Evolutionary conservation across 2,329 filamentous ascomycete species (phyloP).

Genomic region (Bipolaris bicolor): DNA sequence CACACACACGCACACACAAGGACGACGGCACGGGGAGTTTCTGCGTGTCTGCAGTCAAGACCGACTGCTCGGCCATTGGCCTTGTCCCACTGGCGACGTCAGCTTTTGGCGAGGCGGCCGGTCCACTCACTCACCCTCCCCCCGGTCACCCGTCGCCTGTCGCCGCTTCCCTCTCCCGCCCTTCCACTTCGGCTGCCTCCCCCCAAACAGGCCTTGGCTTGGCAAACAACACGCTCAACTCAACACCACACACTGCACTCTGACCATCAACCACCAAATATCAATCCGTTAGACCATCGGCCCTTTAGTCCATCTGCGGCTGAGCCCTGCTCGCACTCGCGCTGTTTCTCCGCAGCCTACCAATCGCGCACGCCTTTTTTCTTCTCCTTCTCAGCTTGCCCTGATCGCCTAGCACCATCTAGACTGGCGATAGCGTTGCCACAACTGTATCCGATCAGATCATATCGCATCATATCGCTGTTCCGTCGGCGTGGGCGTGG

Average conservation of each 20-base stretch:
- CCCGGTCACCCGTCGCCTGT: neutral
- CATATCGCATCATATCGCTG: slow-evolving; percentile 7
- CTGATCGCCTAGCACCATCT: slow-evolving; percentile 1
- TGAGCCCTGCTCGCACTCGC: neutral
- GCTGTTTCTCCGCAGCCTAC: slow-evolving; percentile 2
- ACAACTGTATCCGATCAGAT: slow-evolving; percentile 4
- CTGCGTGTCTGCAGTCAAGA: neutral
- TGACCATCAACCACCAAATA: no score
- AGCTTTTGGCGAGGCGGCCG: slow-evolving; percentile 14
- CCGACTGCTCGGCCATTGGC: neutral
- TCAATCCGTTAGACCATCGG: neutral
- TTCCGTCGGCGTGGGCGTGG: slow-evolving; percentile 3
- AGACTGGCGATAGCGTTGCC: neutral
- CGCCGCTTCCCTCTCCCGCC: neutral
- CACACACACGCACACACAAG: neutral
- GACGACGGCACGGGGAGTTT: neutral
- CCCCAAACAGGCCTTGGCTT: neutral
- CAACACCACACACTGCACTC: neutral
- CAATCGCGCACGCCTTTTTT: slow-evolving; percentile 3
- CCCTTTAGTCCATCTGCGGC: neutral
- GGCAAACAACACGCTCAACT: neutral
- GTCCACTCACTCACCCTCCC: neutral
- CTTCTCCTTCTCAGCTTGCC: slow-evolving; percentile 9
- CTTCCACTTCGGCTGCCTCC: neutral
- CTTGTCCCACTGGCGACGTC: slow-evolving; percentile 18